A percentile compares a stretch with the other conserved stretches of the same genome.
These are phyloP conservation scores for Aspergillus persii DNA, from an alignment of 2,329 filamentous ascomycete genomes.

Conservation along the genomic window DNA sequence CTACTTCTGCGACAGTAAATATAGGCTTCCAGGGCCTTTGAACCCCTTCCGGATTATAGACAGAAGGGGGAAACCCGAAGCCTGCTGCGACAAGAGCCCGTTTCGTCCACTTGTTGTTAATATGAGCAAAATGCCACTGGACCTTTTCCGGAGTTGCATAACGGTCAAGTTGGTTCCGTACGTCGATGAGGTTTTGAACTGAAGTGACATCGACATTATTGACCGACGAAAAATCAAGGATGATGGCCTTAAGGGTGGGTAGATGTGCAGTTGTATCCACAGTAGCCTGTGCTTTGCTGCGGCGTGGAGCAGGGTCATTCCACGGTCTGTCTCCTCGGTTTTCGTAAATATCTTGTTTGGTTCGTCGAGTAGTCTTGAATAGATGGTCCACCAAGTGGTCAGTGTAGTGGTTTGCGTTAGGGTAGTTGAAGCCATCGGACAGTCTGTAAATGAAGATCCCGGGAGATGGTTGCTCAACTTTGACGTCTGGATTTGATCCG, in stretches of 20 bases:
- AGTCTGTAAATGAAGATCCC: slow-evolving; percentile 96
- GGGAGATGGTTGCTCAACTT: slow-evolving; percentile 75
- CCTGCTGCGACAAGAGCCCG: slow-evolving; percentile 81
- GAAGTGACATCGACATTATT: slow-evolving; percentile 94
- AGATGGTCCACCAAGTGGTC: slow-evolving; percentile 66
- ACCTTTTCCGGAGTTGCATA: slow-evolving; percentile 78
- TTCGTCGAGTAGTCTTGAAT: slow-evolving; percentile 62
- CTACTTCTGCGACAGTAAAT: background rate
- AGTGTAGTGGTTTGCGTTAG: slow-evolving; percentile 85
- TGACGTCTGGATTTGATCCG: slow-evolving; percentile 18
- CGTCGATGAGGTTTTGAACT: slow-evolving; percentile 86
- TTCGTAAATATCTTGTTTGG: slow-evolving; percentile 64
- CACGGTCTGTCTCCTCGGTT: slow-evolving; percentile 78
- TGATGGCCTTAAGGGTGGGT: slow-evolving; percentile 79
- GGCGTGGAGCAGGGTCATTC: slow-evolving; percentile 83
- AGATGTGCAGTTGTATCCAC: slow-evolving; percentile 43
- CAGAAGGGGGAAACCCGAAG: slow-evolving; percentile 74
- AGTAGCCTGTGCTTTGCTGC: slow-evolving; percentile 50
- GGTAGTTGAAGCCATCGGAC: slow-evolving; percentile 92
- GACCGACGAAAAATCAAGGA: slow-evolving; percentile 88
- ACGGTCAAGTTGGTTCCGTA: slow-evolving; percentile 87
- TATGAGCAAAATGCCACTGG: slow-evolving; percentile 91
- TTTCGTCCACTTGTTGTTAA: slow-evolving; percentile 94
- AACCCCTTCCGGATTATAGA: slow-evolving; percentile 26
- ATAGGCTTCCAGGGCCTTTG: background rate